Percentiles rank a stretch among this genome's conserved stretches.
These are phyloP conservation scores for Fusarium decemcellulare DNA, from an alignment of 2,329 filamentous ascomycete species.

Conservation along the genomic window DNA sequence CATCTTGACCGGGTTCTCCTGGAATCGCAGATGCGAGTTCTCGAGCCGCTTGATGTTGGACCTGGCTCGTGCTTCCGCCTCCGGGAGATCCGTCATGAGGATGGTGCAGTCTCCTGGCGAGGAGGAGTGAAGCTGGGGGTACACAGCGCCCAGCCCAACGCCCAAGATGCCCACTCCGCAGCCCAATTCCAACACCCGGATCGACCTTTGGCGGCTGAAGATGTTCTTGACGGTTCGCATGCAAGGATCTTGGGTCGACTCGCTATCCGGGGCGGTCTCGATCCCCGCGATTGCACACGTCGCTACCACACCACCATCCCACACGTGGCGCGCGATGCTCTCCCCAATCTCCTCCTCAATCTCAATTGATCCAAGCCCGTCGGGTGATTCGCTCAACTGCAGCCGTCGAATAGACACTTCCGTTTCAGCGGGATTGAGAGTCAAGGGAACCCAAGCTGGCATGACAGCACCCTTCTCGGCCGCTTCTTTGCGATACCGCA, in stretches of 20 bases:
- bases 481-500: slow-evolving; percentile 35
- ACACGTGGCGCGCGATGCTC: slow-evolving; percentile 72
- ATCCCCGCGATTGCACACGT: slow-evolving; percentile 51
- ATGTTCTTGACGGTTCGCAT: slow-evolving; percentile 51
- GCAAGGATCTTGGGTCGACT: slow-evolving; percentile 45
- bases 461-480: slow-evolving; percentile 56
- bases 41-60: slow-evolving; percentile 61
- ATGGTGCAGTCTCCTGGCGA: slow-evolving; percentile 50
- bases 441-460: slow-evolving; percentile 58
- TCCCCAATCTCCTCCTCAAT: slow-evolving; percentile 72
- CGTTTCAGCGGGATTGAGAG: slow-evolving; percentile 35
- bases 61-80: slow-evolving; percentile 64
- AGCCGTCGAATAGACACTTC: slow-evolving; percentile 51
- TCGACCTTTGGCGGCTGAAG: slow-evolving; percentile 42
- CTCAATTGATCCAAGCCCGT: slow-evolving; percentile 51
- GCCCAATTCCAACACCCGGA: slow-evolving; percentile 68
- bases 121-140: slow-evolving; percentile 42
- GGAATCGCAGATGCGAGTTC: slow-evolving; percentile 29
- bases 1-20: slow-evolving; percentile 46
- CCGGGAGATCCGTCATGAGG: slow-evolving; percentile 69
- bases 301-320: slow-evolving; percentile 69
- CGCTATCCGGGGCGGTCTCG: slow-evolving; percentile 45
- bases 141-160: slow-evolving; percentile 60
- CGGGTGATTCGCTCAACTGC: slow-evolving; percentile 40
- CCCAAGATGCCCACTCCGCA: slow-evolving; percentile 71